A percentile compares a stretch with the other conserved stretches of the same genome.
phyloP scores from a whole-genome alignment of 108 stramenopile species.

The Cyclotella choctawhatcheeana region DNA sequence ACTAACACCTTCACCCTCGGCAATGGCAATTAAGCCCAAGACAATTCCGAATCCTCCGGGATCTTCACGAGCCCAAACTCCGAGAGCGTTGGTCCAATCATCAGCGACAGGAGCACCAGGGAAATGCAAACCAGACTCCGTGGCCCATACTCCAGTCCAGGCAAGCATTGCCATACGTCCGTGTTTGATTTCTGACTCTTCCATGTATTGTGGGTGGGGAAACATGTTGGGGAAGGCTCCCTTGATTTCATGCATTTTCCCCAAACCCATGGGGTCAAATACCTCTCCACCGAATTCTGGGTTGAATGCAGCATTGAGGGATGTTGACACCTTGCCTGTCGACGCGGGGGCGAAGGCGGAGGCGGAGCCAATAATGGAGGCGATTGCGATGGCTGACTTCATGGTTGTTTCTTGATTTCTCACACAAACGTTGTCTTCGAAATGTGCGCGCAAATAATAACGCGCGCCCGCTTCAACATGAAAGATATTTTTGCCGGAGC shows the following conservation, averaged over 20 bases:
- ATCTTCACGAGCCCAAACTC: conserved; percentile 77
- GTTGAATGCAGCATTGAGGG: conserved; percentile 37
- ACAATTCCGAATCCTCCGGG: conserved; percentile 78
- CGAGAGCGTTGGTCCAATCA: conserved; percentile 89
- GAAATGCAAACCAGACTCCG: conserved; percentile 87
- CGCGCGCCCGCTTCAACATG: not conserved
- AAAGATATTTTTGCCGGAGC: too few relatives aligned
- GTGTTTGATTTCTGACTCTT: conserved; percentile 94
- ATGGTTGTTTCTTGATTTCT: too few relatives aligned
- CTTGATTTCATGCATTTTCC: conserved; percentile 56
- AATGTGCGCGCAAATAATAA: too few relatives aligned
- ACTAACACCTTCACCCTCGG: conserved; percentile 88
- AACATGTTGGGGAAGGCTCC: conserved; percentile 91
- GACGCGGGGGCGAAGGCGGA: conserved; percentile 57
- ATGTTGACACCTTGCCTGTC: conserved; percentile 33
- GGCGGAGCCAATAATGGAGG: conserved; percentile 54
- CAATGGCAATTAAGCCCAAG: conserved; percentile 76
- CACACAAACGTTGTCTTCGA: too few relatives aligned
- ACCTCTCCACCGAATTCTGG: conserved; percentile 45
- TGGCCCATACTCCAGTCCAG: conserved; percentile 92
- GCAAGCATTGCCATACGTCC: conserved; percentile 91
- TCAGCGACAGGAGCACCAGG: conserved; percentile 79
- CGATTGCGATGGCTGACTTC: conserved; percentile 49
- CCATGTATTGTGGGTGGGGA: conserved; percentile 84
- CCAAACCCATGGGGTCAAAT: conserved; percentile 54